These are phyloP conservation scores for Daldinia eschscholtzii DNA, from an alignment of 2,329 filamentous ascomycete species.

Conservation along the genomic window DNA sequence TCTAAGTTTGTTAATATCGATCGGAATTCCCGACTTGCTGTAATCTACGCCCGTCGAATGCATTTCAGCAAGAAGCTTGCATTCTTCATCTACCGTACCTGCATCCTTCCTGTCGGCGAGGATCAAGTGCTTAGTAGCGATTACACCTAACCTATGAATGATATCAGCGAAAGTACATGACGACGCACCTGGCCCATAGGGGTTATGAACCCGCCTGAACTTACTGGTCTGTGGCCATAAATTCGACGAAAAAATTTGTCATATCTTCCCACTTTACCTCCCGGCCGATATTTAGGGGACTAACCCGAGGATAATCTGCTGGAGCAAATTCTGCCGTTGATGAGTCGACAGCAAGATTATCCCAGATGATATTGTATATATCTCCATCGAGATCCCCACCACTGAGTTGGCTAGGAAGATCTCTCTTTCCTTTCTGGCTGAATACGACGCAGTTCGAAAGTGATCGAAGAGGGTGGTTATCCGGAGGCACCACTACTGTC, in stretches of 20 bases:
- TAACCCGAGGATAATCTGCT: constrained; percentile 76
- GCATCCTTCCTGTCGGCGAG: constrained; percentile 67
- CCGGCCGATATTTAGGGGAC: constrained; percentile 70
- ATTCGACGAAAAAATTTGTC: constrained; percentile 80
- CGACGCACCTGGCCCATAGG: background rate
- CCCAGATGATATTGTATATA: constrained; percentile 83
- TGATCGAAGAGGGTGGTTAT: constrained; percentile 68
- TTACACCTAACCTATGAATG: constrained; percentile 57
- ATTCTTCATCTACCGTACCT: constrained; percentile 61
- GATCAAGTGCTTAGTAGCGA: constrained; percentile 73
- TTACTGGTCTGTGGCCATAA: constrained; percentile 52
- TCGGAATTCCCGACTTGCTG: constrained; percentile 77
- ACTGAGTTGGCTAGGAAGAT: constrained; percentile 81
- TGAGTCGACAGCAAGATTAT: constrained; percentile 63
- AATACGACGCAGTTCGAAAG: constrained; percentile 84
- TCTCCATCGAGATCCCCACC: constrained; percentile 90
- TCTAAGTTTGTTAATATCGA: constrained; percentile 61
- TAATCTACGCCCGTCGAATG: constrained; percentile 81
- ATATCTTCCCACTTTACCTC: constrained; percentile 75
- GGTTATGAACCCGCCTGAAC: constrained; percentile 2
- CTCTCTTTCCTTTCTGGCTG: constrained; percentile 75
- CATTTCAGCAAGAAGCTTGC: constrained; percentile 69
- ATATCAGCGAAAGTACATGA: constrained; percentile 13
- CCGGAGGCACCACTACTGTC: constrained; percentile 70
- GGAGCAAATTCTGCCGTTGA: constrained; percentile 60